A percentile compares a stretch with the other conserved stretches of the same genome.
These are phyloP conservation scores for Metarhizium robertsii DNA, from an alignment of 2,329 filamentous ascomycete genomes.

Conservation along the genomic window DNA sequence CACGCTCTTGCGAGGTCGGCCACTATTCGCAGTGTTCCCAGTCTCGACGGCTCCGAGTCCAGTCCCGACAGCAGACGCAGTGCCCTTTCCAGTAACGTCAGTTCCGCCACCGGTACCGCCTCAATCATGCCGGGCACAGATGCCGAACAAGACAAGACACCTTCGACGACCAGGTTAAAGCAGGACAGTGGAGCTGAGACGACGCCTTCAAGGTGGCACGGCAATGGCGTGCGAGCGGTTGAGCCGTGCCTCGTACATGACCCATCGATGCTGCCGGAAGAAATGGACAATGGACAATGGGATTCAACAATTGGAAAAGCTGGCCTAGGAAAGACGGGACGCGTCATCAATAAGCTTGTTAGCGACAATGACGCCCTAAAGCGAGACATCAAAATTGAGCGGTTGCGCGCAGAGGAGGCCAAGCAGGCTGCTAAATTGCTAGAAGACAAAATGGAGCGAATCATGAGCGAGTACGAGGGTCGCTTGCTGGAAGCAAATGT, in stretches of 20 bases:
- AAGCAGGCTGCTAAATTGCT: slow-evolving; percentile 57
- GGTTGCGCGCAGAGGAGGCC: slow-evolving; percentile 58
- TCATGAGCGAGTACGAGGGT: slow-evolving; percentile 59
- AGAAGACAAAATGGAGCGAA: slow-evolving; percentile 62
- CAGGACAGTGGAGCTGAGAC: slow-evolving; percentile 17
- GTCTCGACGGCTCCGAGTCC: slow-evolving; percentile 41
- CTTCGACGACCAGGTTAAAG: slow-evolving; percentile 28
- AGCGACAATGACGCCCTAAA: slow-evolving; percentile 72
- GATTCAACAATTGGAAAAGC: slow-evolving; percentile 62
- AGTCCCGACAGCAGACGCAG: slow-evolving; percentile 38
- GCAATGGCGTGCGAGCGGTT: slow-evolving; percentile 20
- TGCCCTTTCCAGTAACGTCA: slow-evolving; percentile 45
- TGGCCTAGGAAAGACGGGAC: slow-evolving; percentile 62
- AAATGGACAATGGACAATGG: slow-evolving; percentile 36
- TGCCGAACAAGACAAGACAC: slow-evolving; percentile 22
- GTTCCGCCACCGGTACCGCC: slow-evolving; percentile 41
- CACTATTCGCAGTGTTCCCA: slow-evolving; percentile 49
- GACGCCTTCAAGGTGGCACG: slow-evolving; percentile 20
- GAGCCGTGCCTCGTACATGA: slow-evolving; percentile 20
- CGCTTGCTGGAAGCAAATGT: slow-evolving; percentile 60
- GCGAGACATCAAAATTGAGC: slow-evolving; percentile 60
- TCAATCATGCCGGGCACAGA: slow-evolving; percentile 31
- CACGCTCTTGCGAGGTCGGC: slow-evolving; percentile 22
- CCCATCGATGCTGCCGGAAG: slow-evolving; percentile 20
- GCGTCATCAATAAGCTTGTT: slow-evolving; percentile 73